These are phyloP conservation scores for Chenopodium berlandieri DNA, from an alignment of 148 eudicot genomes.

Conservation along the genomic window DNA sequence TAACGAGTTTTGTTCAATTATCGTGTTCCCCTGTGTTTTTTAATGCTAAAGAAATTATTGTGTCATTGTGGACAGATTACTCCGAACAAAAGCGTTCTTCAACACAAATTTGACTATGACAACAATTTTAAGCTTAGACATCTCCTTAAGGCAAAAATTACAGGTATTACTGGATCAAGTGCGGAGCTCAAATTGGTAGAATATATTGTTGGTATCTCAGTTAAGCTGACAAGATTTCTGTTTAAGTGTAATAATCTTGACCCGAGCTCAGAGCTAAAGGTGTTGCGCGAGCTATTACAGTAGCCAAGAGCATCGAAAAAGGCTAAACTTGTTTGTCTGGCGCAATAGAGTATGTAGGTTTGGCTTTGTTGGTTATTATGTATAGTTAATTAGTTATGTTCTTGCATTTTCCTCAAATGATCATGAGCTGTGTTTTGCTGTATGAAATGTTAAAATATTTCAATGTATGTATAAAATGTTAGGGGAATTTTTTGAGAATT, in stretches of 20 bases:
- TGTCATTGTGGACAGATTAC: background rate
- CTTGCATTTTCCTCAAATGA: background rate
- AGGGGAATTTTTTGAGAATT: too few species aligned
- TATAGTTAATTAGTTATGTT: too few species aligned
- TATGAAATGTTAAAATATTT: too few species aligned
- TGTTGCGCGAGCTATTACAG: background rate
- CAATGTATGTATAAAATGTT: too few species aligned
- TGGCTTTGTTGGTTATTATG: too few species aligned
- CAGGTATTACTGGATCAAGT: background rate
- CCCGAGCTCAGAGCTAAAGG: background rate
- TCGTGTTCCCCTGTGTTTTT: background rate
- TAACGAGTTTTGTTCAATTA: background rate
- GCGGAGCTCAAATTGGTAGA: slow-evolving; percentile 14
- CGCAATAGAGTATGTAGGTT: background rate
- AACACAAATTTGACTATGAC: background rate
- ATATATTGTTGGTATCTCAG: background rate
- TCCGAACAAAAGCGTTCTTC: background rate
- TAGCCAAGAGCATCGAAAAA: slow-evolving; percentile 11
- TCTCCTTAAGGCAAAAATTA: background rate
- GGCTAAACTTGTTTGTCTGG: background rate
- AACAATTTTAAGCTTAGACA: background rate
- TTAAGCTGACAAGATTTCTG: background rate
- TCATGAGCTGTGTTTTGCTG: background rate
- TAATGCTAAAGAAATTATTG: too few species aligned
- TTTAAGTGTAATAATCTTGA: background rate